Base-by-base conservation (phyloP, 202 grass and related monocot genomes). In the Tripidium arundinaceum region DNA sequence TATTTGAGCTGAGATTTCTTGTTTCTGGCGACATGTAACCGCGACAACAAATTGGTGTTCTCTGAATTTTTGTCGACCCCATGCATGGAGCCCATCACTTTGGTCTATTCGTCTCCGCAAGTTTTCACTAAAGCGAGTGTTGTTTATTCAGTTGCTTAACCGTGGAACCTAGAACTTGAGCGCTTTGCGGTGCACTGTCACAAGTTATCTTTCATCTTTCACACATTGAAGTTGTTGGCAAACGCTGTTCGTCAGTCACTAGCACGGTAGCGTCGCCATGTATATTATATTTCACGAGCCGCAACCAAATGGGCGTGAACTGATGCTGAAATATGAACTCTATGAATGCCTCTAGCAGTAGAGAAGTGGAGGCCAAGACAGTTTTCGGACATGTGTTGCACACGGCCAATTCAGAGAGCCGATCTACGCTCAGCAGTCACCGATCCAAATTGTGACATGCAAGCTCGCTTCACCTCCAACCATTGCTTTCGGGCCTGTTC, bases 301-400 rank as follows among this genome's bases (percentile, higher is more conserved):
- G 65, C 47, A 52, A 47, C 62, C 49, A 43, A 74, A 39, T 75
- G 82, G 38, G 62, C 81, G 73, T 46, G 27, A 66, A 62, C 72
- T 82, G 87, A 89, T 14, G 78, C 39, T 16, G 45, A 85, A 85
- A 68, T 85, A 60, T 82, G 31, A 82, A 74, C 79, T 82, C 49
- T 11, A 34, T n/a, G n/a, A n/a, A n/a, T n/a, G n/a, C n/a, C n/a
- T n/a, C n/a, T 16, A 7, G 27, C 14, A 55, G 34, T 24, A 9
- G 41, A 87, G 40, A 62, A 69, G 72, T 50, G 34, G 54, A 70
- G 43, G 36, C 1, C 16, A 88, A 81, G 78, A 19, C 11, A 72
- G 66, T 46, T 49, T 37, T 42, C 10, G 31, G 11, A 54, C 87
- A 86, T 67, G 83, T 70, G 79, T 47, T 68, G 33, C 75, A 70